Base-by-base conservation (phyloP, 1,284 basidiomycete genomes). In the Cutaneotrichosporon dermatis region DNA sequence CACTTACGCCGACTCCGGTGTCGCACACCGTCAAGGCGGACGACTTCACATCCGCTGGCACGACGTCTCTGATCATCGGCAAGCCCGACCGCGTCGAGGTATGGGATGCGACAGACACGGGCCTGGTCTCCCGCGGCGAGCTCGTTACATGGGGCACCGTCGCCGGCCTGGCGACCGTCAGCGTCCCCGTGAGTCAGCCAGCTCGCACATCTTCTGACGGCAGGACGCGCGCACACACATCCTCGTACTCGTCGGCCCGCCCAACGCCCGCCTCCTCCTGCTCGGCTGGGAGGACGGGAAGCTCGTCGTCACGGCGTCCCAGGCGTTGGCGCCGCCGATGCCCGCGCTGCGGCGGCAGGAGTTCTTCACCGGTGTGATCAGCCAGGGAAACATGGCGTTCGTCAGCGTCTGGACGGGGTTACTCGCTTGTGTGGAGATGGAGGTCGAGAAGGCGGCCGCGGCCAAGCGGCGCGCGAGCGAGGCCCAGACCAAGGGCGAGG, bases 371-470 rank as follows among this genome's bases (percentile, higher is more conserved):
- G 69, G 66, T 4, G 69, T 78, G 2, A 61, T 75, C 3, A 61
- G 69, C 0, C 62, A 70, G 11, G 65, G 66, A 2, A 66, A 58
- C 2, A 58, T 66, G 2, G 74, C 71, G 3, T 49, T 77, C 2
- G 72, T 74, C 39, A 72, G 70, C 37, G 58, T 79, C 5, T 79
- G 77, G 73, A 71, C 71, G 0, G 78, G 78, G 0, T 69, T 78
- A 6, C 55, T 79, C 13, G 72, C 71, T 10, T 70, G 73, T 25
- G 51, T 75, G n/a, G 73, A 74, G 54, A 64, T 79, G 35, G 74
- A 71, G 48, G 36, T 69, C 15, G 72, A 74, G 51, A 76, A 74
- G 63, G 66, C 65, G 8, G 69, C 68, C 54, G 69, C 69, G 13
- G 65, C 60, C 2, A 71, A 68, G 54, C 65, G 64, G 10, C 63